phyloP scores from a whole-genome alignment of 768 basidiomycete species.

The Mycena venus region DNA sequence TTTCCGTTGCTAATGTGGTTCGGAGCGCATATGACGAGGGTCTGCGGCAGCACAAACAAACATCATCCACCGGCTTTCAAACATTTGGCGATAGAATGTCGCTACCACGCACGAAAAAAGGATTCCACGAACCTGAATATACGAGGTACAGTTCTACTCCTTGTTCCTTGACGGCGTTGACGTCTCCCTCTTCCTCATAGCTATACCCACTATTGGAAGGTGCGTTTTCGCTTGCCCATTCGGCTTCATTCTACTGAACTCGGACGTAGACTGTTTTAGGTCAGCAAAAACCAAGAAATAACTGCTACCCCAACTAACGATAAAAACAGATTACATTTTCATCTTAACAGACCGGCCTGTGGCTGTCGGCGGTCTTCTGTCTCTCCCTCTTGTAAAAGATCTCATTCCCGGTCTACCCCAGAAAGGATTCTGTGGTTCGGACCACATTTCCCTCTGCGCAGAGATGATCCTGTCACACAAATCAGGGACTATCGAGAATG shows the following conservation, averaged over 20 bases:
- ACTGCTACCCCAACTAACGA: constrained; percentile 9
- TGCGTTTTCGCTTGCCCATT: constrained; percentile 42
- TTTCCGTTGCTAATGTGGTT: constrained; percentile 51
- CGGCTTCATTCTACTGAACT: not conserved
- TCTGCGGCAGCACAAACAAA: constrained; percentile 40
- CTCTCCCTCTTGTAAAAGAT: constrained; percentile 69
- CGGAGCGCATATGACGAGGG: constrained; percentile 81
- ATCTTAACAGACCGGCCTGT: constrained; percentile 57
- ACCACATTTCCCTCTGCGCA: constrained; percentile 86
- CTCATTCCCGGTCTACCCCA: constrained; percentile 85
- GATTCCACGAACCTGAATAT: constrained; percentile 83
- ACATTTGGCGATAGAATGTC: constrained; percentile 68
- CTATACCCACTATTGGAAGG: constrained; percentile 94
- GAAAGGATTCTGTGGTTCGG: constrained; percentile 84
- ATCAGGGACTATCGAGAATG: not conserved
- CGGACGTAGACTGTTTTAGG: constrained; percentile 28
- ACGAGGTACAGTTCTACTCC: constrained; percentile 55
- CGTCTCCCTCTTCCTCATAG: constrained; percentile 52
- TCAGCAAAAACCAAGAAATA: not conserved
- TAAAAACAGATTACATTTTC: constrained; percentile 89
- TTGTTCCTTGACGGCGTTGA: not conserved
- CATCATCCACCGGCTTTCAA: constrained; percentile 33
- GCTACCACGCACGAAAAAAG: constrained; percentile 57
- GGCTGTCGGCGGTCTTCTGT: constrained; percentile 66
- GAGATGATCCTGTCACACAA: constrained; percentile 60